Base-by-base conservation (phyloP, 176 grass and related monocot species). In the Cocos nucifera region DNA sequence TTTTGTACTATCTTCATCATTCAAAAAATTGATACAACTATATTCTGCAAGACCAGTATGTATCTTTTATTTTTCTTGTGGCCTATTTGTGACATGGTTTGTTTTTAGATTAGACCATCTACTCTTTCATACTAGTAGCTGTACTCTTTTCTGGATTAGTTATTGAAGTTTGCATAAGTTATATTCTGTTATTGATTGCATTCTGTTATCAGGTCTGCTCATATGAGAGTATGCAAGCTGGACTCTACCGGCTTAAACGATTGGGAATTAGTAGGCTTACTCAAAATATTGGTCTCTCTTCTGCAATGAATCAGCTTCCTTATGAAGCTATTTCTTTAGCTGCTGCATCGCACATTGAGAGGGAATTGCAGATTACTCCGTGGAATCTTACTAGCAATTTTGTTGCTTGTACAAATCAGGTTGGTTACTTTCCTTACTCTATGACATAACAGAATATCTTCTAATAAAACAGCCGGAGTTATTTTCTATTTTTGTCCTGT, bases 311-410 rank as follows among this genome's bases (percentile, higher is more conserved):
- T 74, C 81, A 79, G 75, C 84, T 88, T 73, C 87, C 87, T 54
- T 87, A 87, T 78, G 79, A 97, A 77, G 92, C 92, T 70, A 97
- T 97, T 67, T 83, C 83, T 70, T 83, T 97, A 29, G 92, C 92
- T 71, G 92, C 87, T 39, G 87, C 84, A 72, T 72, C 87, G 24
- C 87, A 88, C 73, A 91, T 97, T 56, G 93, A 97, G 75, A 79
- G 87, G 54, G 93, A 97, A 79, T 76, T 97, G 64, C 93, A 88
- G 78, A 91, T 97, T 55, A 88, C 87, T 63, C 80, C 76, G 18
- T 97, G 93, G 87, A 90, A 86, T 71, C 93, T 97, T 66, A 91
- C 87, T 17, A 90, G 80, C 70, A 97, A 91, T 83, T 97, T 97
- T 69, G 80, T 91, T 74, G 72, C 87, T 75, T 91, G 86, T 62